Base-by-base conservation (phyloP, 768 basidiomycete genomes). In the Mycena latifolia region DNA sequence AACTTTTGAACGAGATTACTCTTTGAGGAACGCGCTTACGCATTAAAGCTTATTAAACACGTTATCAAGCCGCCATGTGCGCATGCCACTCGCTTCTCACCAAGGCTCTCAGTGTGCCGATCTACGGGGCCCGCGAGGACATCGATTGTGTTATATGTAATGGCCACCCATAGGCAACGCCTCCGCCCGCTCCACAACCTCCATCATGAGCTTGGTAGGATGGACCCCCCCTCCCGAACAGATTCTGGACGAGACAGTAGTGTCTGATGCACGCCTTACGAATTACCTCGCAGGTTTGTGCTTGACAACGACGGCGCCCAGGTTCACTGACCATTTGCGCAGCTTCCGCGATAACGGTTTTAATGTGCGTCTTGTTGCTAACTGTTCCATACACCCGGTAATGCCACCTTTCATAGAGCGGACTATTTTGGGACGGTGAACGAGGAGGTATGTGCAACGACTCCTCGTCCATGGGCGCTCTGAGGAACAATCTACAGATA, bases 401-500 rank as follows among this genome's bases (percentile, higher is more conserved):
- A n/a, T 17, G 20, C 25, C 8, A 15, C 22, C 3, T 27, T 46
- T 3, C 12, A 15, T 24, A 59, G 57, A 9, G 57, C 57, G 3
- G 57, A 59, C 10, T 48, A 59, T 27, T 39, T 59, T 5, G 17
- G 33, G 15, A 50, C 47, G 9, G 47, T 59, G 10, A 27, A 59
- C 47, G 24, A 58, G 5, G 56, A 59, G 46, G 57, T 59, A 12
- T 20, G 57, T 3, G 17, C 1, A 12, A 5, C 14, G 6, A 28
- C 12, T 41, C 9, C 8, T 28, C 27, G 14, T 5, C 2, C 25
- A 2, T 27, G 12, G 7, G 14, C 6, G 35, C 33, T 35, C 33
- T 9, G 14, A 33, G 22, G 24, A 20, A 39, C 22, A 18, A 2
- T 5, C 31, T 11, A 24, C 24, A 58, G 57, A 25, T 59, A 5